A percentile compares a stretch with the other conserved stretches of the same genome.
Conservation (phyloP, 306 rosid genomes). For the Mimosa pudica region DNA sequence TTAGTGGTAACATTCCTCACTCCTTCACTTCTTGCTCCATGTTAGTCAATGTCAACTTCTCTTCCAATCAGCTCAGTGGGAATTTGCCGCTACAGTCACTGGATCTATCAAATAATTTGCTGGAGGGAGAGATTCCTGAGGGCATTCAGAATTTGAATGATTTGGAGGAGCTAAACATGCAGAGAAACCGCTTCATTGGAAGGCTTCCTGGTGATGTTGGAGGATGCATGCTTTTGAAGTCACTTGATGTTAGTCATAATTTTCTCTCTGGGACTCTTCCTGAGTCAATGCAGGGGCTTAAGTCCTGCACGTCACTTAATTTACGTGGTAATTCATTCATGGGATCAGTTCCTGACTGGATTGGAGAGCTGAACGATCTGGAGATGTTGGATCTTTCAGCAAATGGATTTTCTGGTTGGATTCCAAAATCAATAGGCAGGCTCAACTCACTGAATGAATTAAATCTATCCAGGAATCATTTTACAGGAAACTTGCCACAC, state of each 20-base stretch:
- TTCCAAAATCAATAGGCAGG: slow-evolving; percentile 79
- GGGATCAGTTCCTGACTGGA: slow-evolving; percentile 77
- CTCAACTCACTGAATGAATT: slow-evolving; percentile 56
- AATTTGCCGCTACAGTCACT: slow-evolving; percentile 66
- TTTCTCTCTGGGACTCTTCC: slow-evolving; percentile 69
- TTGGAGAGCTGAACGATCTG: slow-evolving; percentile 73
- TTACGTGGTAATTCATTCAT: slow-evolving; percentile 66
- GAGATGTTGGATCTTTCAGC: slow-evolving; percentile 68
- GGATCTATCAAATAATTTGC: slow-evolving; percentile 74
- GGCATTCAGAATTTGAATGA: slow-evolving; percentile 69
- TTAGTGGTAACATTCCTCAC: slow-evolving; percentile 73
- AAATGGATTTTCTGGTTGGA: slow-evolving; percentile 69
- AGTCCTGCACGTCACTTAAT: slow-evolving; percentile 61
- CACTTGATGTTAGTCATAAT: slow-evolving; percentile 74
- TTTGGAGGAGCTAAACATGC: slow-evolving; percentile 59
- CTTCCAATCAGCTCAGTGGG: slow-evolving; percentile 68
- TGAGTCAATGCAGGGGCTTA: slow-evolving; percentile 66
- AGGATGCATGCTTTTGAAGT: slow-evolving; percentile 57
- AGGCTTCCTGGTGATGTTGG: slow-evolving; percentile 70
- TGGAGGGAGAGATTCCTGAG: slow-evolving; percentile 70
- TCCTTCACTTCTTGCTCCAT: slow-evolving; percentile 71
- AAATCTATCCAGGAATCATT: slow-evolving; percentile 66
- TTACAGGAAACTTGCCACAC: slow-evolving; percentile 76
- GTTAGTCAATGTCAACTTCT: slow-evolving; percentile 61
- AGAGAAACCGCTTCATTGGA: slow-evolving; percentile 66